A percentile compares a stretch with the other conserved stretches of the same genome.
Evolutionary conservation across 106 monocot species (phyloP).

Genomic region (Allium fistulosum): DNA sequence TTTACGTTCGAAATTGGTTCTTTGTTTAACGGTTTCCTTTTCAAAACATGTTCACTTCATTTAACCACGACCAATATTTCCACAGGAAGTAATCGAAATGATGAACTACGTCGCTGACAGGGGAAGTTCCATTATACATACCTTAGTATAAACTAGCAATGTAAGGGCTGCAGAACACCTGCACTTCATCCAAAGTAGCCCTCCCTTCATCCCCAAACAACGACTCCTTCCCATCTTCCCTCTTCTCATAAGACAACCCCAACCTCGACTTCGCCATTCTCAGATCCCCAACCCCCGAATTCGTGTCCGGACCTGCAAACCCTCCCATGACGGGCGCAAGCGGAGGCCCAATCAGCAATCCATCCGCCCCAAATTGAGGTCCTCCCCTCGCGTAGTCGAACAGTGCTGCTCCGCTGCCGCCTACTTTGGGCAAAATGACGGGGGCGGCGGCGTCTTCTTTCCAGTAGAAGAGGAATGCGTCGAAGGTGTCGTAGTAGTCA

Average conservation of each 20-base stretch:
- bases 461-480: constrained; percentile 86
- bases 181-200: constrained; percentile 63
- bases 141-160: constrained; percentile 63
- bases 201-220: constrained; percentile 67
- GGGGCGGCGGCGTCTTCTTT: constrained; percentile 11
- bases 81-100: too few species aligned
- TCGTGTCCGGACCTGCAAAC: constrained; percentile 86
- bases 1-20: too few species aligned
- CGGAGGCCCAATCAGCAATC: constrained; percentile 87
- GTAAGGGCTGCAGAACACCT: constrained; percentile 79
- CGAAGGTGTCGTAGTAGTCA: constrained; percentile 70
- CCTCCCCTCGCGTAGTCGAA: constrained; percentile 96
- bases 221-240: constrained; percentile 81
- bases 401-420: constrained; percentile 88
- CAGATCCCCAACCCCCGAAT: constrained; percentile 75
- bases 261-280: constrained; percentile 78
- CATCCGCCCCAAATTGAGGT: constrained; percentile 94
- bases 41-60: too few species aligned
- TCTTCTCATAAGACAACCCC: constrained; percentile 83
- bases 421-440: constrained; percentile 55
- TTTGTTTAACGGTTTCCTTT: too few species aligned
- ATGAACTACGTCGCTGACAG: too few species aligned
- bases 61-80: too few species aligned
- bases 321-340: constrained; percentile 93
- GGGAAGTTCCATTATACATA: too few species aligned